Percentiles rank a stretch among this genome's conserved stretches.
phyloP scores from a whole-genome alignment of 345 rosid genomes.

The Ricinus communis region DNA sequence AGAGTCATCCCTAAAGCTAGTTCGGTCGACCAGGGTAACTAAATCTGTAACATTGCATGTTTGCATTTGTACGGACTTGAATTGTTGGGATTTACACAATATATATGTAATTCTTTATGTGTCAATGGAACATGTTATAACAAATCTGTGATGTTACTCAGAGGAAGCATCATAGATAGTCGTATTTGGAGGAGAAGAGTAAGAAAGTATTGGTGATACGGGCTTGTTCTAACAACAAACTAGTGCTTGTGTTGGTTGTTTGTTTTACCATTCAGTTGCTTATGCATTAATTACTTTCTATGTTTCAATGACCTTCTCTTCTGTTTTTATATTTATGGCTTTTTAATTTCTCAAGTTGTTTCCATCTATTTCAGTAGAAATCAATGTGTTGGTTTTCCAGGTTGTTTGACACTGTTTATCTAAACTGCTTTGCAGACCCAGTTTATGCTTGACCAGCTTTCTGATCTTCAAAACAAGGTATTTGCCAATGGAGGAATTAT shows the following conservation, averaged over 20 bases:
- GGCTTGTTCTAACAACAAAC: too few relatives aligned
- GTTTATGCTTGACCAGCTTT: constrained; percentile 87
- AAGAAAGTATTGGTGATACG: too few relatives aligned
- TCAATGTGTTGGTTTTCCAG: background rate
- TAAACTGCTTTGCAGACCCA: constrained; percentile 59
- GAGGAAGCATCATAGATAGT: too few relatives aligned
- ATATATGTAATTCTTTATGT: background rate
- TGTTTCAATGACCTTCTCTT: too few relatives aligned
- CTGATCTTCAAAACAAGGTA: constrained; percentile 90
- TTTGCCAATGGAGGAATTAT: background rate
- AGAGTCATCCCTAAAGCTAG: constrained; percentile 78
- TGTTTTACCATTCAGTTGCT: too few relatives aligned
- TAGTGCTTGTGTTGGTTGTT: too few relatives aligned
- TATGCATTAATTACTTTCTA: too few relatives aligned
- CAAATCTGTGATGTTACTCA: background rate
- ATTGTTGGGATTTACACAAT: background rate
- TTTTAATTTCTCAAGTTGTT: background rate
- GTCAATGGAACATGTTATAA: background rate
- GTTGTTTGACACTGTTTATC: background rate
- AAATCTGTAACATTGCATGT: background rate
- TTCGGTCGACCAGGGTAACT: constrained; percentile 82
- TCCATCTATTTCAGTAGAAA: background rate
- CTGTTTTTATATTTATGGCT: too few relatives aligned
- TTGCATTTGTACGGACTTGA: background rate
- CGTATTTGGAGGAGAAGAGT: too few relatives aligned